These are phyloP conservation scores for Colletotrichum lupini DNA, from an alignment of 2,329 filamentous ascomycete species.

Conservation along the genomic window DNA sequence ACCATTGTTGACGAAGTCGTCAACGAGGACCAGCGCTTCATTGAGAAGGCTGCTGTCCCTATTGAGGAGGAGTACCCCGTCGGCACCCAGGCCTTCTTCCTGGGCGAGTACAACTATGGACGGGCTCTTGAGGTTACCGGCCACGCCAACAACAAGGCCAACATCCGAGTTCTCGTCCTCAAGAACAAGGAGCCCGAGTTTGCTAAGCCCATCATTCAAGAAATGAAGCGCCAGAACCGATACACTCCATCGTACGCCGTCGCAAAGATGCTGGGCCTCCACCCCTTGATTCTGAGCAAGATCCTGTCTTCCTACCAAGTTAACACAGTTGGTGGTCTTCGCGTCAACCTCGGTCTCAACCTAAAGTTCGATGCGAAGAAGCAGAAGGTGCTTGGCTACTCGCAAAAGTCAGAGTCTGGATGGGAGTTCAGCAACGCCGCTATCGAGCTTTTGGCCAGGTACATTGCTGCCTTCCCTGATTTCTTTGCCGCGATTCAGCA, in stretches of 20 bases:
- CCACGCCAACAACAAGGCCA: slow-evolving; percentile 79
- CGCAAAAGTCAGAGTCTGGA: slow-evolving; percentile 83
- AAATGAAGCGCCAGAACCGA: slow-evolving; percentile 75
- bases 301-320: slow-evolving; percentile 95
- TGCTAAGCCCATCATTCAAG: slow-evolving; percentile 76
- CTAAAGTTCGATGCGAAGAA: slow-evolving; percentile 97
- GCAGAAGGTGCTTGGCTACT: slow-evolving; percentile 95
- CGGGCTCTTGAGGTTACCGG: slow-evolving; percentile 85
- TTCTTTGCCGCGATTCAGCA: slow-evolving; percentile 91
- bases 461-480: slow-evolving; percentile 94
- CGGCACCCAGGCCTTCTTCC: slow-evolving; percentile 87
- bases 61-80: slow-evolving; percentile 92
- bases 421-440: slow-evolving; percentile 97
- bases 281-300: slow-evolving; percentile 91
- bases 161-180: slow-evolving; percentile 80
- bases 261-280: slow-evolving; percentile 82
- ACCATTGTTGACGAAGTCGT: slow-evolving; percentile 89
- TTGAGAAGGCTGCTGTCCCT: slow-evolving; percentile 87
- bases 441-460: slow-evolving; percentile 82
- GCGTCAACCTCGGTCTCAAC: slow-evolving; percentile 92
- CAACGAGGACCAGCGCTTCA: slow-evolving; percentile 91
- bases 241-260: slow-evolving; percentile 93
- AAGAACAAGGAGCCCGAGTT: slow-evolving; percentile 85
- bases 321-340: slow-evolving; percentile 78
- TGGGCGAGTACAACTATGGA: slow-evolving; percentile 93